Conservation (phyloP, 1,284 basidiomycete genomes). For the Athelia sp. region DNA sequence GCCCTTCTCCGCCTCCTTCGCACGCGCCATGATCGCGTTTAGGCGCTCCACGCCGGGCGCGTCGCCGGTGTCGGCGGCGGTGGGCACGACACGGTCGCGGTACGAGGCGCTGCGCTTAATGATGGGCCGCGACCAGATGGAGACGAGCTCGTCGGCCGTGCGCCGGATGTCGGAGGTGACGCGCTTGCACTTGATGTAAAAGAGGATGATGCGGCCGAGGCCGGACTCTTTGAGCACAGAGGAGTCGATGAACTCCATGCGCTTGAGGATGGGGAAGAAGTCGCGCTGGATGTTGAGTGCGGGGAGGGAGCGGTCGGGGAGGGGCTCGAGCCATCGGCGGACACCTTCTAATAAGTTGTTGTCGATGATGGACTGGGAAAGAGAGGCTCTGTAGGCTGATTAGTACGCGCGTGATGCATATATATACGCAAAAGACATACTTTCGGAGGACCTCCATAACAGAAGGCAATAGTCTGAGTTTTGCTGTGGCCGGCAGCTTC, state of each 20-base stretch:
- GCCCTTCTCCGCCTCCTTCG: conserved; percentile 62
- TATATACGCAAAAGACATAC: conserved; percentile 42
- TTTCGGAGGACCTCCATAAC: conserved; percentile 95
- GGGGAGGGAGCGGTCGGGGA: conserved; percentile 89
- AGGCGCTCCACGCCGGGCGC: conserved; percentile 46
- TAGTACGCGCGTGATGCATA: conserved; percentile 3
- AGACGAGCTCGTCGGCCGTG: conserved; percentile 83
- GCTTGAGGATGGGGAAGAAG: conserved; percentile 80
- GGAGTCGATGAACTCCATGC: conserved; percentile 91
- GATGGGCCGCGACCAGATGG: conserved; percentile 90
- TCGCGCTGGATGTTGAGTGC: conserved; percentile 95
- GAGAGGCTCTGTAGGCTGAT: conserved; percentile 56
- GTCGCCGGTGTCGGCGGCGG: conserved; percentile 36
- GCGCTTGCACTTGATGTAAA: conserved; percentile 93
- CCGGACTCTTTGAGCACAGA: conserved; percentile 88
- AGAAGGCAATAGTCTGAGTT: conserved; percentile 81
- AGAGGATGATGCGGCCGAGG: conserved; percentile 89
- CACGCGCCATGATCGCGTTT: conserved; percentile 66
- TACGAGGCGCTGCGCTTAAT: conserved; percentile 87
- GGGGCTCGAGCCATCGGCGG: conserved; percentile 89
- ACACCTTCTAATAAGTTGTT: conserved; percentile 93
- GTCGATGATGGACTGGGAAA: conserved; percentile 92
- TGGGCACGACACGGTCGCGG: conserved; percentile 67
- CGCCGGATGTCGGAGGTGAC: conserved; percentile 80
- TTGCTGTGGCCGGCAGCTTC: conserved; percentile 82